A percentile compares a stretch with the other conserved stretches of the same genome.
phyloP scores from a whole-genome alignment of 2,329 filamentous ascomycete genomes.

The Colletotrichum godetiae region DNA sequence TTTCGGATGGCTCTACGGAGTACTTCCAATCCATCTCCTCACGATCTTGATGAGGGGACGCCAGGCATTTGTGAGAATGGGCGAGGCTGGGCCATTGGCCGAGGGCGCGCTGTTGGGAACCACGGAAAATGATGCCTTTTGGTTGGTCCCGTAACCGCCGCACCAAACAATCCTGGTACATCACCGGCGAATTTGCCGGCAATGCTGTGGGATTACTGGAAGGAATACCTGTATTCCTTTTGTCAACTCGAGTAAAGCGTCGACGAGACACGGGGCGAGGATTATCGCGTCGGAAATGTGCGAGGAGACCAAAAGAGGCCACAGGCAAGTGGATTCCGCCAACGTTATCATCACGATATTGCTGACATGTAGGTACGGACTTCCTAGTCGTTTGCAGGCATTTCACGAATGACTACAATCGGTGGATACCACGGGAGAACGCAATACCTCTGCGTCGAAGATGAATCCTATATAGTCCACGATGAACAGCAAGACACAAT shows the following conservation, averaged over 20 bases:
- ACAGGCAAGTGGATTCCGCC: not conserved
- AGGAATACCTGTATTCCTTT: not conserved
- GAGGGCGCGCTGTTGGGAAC: not conserved
- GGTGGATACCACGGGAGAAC: no score
- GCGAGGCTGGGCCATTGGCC: not conserved
- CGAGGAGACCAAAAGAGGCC: not conserved
- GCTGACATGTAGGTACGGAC: no score
- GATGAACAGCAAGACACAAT: no score
- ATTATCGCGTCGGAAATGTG: not conserved
- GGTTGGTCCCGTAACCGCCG: slow-evolving; percentile 25
- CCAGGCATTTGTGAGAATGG: not conserved
- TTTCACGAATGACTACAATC: no score
- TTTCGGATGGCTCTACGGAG: not conserved
- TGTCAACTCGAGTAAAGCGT: not conserved
- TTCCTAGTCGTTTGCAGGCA: no score
- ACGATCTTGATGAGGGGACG: not conserved
- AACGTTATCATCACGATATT: not conserved
- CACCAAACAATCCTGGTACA: not conserved
- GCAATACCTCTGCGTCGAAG: no score
- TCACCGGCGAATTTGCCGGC: not conserved
- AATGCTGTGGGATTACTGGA: not conserved
- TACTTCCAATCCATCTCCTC: not conserved
- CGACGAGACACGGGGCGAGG: not conserved
- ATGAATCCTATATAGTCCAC: no score
- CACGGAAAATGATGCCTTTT: not conserved